These are phyloP conservation scores for Aureobasidium namibiae DNA, from an alignment of 2,329 filamentous ascomycete species.

Conservation along the genomic window DNA sequence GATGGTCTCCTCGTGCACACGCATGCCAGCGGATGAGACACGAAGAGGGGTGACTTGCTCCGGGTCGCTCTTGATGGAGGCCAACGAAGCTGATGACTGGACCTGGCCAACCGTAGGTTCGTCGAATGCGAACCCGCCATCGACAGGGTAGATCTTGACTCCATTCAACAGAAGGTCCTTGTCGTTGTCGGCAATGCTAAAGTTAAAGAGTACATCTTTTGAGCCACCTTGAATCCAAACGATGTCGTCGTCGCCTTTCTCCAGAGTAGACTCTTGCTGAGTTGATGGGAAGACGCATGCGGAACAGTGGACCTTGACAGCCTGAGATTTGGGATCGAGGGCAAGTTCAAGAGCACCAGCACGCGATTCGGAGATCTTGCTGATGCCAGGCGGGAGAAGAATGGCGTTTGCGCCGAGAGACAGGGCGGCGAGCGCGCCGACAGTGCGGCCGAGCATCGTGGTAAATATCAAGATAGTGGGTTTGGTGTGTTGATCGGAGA, in stretches of 20 bases:
- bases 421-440: conserved; percentile 23
- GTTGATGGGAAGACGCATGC: conserved; percentile 41
- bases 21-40: conserved; percentile 25
- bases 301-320: conserved; percentile 45
- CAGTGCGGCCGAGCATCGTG: conserved; percentile 26
- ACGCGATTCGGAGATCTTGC: conserved; percentile 36
- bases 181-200: conserved; percentile 42
- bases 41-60: conserved; percentile 25
- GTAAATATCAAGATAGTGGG: conserved; percentile 8
- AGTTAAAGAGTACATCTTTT: conserved; percentile 38
- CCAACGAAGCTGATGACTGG: conserved; percentile 17
- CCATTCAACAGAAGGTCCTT: conserved; percentile 49
- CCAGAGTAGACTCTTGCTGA: neutral
- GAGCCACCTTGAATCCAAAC: conserved; percentile 24
- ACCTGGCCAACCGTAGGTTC: conserved; percentile 21
- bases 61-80: conserved; percentile 20
- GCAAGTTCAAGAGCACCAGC: conserved; percentile 36
- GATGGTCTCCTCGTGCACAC: conserved; percentile 37
- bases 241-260: conserved; percentile 19
- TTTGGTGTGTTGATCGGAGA: neutral
- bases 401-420: conserved; percentile 35
- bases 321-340: conserved; percentile 33
- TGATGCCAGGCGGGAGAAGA: conserved; percentile 44
- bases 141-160: conserved; percentile 47
- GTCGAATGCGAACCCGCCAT: conserved; percentile 8